phyloP scores from a whole-genome alignment of 2,329 filamentous ascomycete species.

The Diaporthe humulicola region DNA sequence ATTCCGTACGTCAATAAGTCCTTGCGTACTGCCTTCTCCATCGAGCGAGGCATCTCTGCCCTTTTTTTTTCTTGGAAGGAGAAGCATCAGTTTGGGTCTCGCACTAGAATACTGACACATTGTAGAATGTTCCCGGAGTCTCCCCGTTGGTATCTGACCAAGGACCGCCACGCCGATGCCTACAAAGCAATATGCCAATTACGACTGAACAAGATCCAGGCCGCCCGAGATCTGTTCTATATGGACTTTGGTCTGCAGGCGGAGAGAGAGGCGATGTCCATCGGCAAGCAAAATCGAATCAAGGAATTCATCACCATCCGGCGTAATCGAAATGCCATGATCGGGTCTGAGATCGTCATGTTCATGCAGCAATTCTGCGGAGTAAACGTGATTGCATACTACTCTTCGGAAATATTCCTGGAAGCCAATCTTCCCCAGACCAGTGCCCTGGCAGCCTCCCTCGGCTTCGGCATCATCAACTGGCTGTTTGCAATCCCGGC shows the following conservation, averaged over 20 bases:
- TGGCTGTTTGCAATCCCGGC: slow-evolving; percentile 73
- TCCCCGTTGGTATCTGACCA: slow-evolving; percentile 65
- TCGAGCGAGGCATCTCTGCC: too few species aligned
- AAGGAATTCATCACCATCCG: slow-evolving; percentile 71
- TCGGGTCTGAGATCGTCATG: slow-evolving; percentile 75
- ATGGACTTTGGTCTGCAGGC: slow-evolving; percentile 70
- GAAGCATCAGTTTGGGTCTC: too few species aligned
- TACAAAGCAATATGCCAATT: slow-evolving; percentile 61
- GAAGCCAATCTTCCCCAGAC: slow-evolving; percentile 65
- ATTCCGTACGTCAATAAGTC: slow-evolving; percentile 54
- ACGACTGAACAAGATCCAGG: slow-evolving; percentile 65
- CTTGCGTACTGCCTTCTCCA: too few species aligned
- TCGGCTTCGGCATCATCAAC: slow-evolving; percentile 76
- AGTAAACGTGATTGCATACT: slow-evolving; percentile 68
- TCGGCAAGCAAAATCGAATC: slow-evolving; percentile 61
- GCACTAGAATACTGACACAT: not conserved
- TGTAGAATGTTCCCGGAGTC: slow-evolving; percentile 57
- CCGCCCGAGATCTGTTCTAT: slow-evolving; percentile 68
- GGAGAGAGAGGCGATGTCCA: slow-evolving; percentile 64
- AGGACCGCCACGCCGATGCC: slow-evolving; percentile 60
- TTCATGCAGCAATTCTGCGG: slow-evolving; percentile 69
- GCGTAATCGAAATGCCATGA: slow-evolving; percentile 71
- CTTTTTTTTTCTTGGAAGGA: too few species aligned
- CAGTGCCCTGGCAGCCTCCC: slow-evolving; percentile 68
- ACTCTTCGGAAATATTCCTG: slow-evolving; percentile 72